These are phyloP conservation scores for Aspergillus carlsbadensis DNA, from an alignment of 495 filamentous ascomycete species.

Conservation along the genomic window DNA sequence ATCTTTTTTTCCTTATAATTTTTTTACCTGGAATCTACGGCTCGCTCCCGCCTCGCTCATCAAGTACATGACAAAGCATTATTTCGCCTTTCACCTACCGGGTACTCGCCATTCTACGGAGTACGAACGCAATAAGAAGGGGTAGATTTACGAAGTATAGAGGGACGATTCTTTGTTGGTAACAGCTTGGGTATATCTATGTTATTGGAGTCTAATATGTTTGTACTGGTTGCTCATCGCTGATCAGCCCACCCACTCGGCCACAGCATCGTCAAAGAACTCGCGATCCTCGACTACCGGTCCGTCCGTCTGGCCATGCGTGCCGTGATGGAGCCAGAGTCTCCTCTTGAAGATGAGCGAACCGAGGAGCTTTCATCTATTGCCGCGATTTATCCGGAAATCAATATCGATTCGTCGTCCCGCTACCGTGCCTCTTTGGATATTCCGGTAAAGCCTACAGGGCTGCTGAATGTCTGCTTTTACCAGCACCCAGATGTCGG, in stretches of 20 bases:
- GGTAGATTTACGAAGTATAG: neutral
- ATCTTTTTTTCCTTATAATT: neutral
- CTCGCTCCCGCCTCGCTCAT: neutral
- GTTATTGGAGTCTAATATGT: slow-evolving; percentile 6
- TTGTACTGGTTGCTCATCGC: slow-evolving; percentile 3
- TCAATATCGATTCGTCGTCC: slow-evolving; percentile 54
- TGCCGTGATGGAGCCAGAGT: slow-evolving; percentile 31
- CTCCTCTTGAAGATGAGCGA: slow-evolving; percentile 61
- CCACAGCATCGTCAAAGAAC: neutral
- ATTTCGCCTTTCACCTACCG: neutral
- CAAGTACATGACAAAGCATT: neutral
- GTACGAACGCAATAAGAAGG: neutral
- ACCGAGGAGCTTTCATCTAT: slow-evolving; percentile 80
- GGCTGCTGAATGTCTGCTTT: slow-evolving; percentile 70
- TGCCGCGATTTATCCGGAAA: slow-evolving; percentile 85
- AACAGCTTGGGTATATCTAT: slow-evolving; percentile 4
- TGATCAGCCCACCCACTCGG: slow-evolving; percentile 10
- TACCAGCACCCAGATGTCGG: slow-evolving; percentile 49
- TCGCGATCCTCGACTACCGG: neutral
- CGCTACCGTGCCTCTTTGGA: slow-evolving; percentile 68
- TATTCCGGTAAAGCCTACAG: slow-evolving; percentile 67
- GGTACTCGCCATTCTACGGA: neutral
- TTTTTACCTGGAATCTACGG: neutral
- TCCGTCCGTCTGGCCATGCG: neutral
- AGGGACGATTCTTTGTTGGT: neutral